phyloP scores from a whole-genome alignment of 129 eudicot species.

The Arctium minus region DNA sequence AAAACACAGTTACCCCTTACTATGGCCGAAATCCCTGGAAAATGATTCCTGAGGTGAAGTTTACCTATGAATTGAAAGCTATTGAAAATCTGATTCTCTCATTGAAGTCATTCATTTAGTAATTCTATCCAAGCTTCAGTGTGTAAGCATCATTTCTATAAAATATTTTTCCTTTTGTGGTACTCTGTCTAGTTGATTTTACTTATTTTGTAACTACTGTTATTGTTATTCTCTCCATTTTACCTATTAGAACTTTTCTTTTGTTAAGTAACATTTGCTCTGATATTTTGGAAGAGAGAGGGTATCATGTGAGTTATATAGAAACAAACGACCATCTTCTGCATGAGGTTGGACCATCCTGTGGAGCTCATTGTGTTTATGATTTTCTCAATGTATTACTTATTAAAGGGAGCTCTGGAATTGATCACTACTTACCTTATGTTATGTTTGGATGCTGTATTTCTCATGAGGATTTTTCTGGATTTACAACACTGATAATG shows the following conservation, averaged over 20 bases:
- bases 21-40: not conserved
- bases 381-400: not conserved
- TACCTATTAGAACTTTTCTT: not conserved
- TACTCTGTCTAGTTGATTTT: not conserved
- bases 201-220: not conserved
- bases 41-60: not conserved
- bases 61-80: not conserved
- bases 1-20: not conserved
- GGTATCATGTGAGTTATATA: not conserved
- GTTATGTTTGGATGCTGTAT: not conserved
- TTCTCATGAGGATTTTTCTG: not conserved
- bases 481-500: slow-evolving; percentile 10
- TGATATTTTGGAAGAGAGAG: not conserved
- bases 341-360: not conserved
- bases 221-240: not conserved
- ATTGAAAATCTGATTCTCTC: not conserved
- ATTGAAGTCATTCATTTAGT: not conserved
- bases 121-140: not conserved
- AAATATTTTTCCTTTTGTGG: not conserved
- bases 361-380: not conserved
- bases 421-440: slow-evolving; percentile 2
- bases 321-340: not conserved
- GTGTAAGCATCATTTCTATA: too few species aligned
- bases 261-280: not conserved
- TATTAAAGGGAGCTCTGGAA: not conserved